Evolutionary conservation across 164 flowering plant genomes (phyloP).

Genomic region (Vitis rupestris): DNA sequence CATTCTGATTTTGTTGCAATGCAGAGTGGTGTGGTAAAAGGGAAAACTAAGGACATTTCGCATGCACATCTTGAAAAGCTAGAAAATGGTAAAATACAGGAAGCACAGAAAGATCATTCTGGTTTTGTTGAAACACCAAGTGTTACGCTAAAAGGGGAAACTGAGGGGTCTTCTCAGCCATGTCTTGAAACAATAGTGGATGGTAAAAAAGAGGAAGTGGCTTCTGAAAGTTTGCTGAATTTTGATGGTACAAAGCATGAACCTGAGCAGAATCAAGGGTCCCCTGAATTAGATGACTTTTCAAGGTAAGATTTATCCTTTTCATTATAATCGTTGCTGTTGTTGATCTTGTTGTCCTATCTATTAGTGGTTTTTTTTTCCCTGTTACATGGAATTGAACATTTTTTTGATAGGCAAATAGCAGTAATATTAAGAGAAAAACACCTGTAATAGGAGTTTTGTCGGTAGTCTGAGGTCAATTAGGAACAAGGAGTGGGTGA

Average conservation of each 20-base stretch:
- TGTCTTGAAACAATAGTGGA: constrained; percentile 5
- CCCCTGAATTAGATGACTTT: not conserved
- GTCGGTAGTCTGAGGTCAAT: no score
- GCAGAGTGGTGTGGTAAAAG: constrained; percentile 7
- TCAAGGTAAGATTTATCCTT: not conserved
- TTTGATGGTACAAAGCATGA: constrained; percentile 5
- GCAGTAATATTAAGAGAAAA: no score
- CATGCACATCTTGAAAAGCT: no score
- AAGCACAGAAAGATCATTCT: not conserved
- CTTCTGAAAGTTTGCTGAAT: constrained; percentile 6
- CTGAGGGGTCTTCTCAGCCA: not conserved
- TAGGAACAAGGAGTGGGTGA: no score
- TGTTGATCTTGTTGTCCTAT: not conserved
- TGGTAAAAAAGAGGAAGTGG: constrained; percentile 5
- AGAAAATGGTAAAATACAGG: no score
- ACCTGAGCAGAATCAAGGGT: not conserved
- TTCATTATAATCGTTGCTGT: not conserved
- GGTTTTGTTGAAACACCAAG: not conserved
- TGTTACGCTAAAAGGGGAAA: not conserved
- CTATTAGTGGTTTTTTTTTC: not conserved
- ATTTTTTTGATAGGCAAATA: no score
- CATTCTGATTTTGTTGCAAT: constrained; percentile 8
- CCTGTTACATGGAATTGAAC: no score
- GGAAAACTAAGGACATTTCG: constrained; percentile 6
- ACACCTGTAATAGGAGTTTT: no score